Evolutionary conservation across 1,284 basidiomycete genomes (phyloP), one percentile per base, ranked within the genome.

Genomic region (Rhodotorula sp.): DNA sequence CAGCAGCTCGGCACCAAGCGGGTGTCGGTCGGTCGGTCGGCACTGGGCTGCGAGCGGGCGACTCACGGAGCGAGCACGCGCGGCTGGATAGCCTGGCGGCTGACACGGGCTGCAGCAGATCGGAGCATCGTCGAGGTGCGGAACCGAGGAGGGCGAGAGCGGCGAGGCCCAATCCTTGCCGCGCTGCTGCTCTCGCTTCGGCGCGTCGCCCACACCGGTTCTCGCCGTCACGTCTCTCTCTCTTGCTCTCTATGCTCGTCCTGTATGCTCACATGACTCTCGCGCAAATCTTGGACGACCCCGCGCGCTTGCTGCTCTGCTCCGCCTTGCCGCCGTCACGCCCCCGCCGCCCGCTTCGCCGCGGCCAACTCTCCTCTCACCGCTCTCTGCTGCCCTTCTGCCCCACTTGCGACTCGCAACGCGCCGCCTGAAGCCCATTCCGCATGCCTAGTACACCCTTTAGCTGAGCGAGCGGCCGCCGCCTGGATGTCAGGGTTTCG

Each of bases 11-110:
- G 49, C 61, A 39, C n/a, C 48, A 34, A 47, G 20, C 47, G 12
- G 52, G 43, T 31, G 34, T 6, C 31, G 47, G 21, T 3, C 49
- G 31, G 31, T 6, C 31, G 6, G 34, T 34, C 34, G 34, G 12
- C 39, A 43, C 39, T 26, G 20, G 31, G 6, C 26, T 3, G 52
- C 15, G 60, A 23, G 51, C 16, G 52, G 23, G 16, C 5, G n/a
- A 29, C 67, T 62, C 14, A 72, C 70, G 60, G 67, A 39, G 65
- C 64, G 61, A 72, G 61, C 52, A 56, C 67, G 47, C 70, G 70
- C 31, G 70, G 70, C 57, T 68, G 67, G 52, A 65, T 46, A 56
- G 70, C 67, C 61, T 72, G 70, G 67, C 70, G 70, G 65, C 46
- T 57, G 51, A 65, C 64, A 56, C 70, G 70, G 64, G 67, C 67